These are phyloP conservation scores for Annulohypoxylon moriforme DNA, from an alignment of 495 filamentous ascomycete species.

Conservation along the genomic window DNA sequence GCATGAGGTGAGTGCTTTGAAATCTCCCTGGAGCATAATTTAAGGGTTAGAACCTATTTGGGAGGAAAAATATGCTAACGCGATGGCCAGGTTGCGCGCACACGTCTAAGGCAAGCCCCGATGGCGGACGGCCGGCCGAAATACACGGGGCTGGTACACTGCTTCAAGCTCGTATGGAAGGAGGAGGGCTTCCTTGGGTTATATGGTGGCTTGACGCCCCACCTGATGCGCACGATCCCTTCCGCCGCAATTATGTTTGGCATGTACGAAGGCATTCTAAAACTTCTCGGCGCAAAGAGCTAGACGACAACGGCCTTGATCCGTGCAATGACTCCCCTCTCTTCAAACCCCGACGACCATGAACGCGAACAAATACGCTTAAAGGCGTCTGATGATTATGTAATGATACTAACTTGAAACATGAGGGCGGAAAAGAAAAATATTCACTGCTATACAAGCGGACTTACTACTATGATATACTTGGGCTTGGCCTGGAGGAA, in stretches of 20 bases:
- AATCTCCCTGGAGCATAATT: background rate
- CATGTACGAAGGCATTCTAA: conserved; percentile 86
- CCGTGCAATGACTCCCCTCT: background rate
- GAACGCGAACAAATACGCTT: background rate
- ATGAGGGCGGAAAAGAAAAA: background rate
- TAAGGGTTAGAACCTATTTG: background rate
- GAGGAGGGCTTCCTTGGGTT: conserved; percentile 85
- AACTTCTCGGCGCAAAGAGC: conserved; percentile 60
- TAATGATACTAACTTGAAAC: conserved; percentile 15
- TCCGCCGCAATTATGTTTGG: conserved; percentile 93
- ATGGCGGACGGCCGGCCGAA: conserved; percentile 76
- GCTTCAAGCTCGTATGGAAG: conserved; percentile 82
- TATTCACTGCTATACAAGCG: background rate
- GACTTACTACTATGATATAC: background rate
- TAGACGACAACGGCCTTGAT: conserved; percentile 15
- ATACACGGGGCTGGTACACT: conserved; percentile 85
- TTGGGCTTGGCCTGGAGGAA: background rate
- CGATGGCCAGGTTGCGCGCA: conserved; percentile 73
- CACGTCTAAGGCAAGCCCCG: conserved; percentile 82
- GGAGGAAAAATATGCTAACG: conserved; percentile 11
- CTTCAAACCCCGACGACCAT: background rate
- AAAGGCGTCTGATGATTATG: conserved; percentile 3
- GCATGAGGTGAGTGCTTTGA: conserved; percentile 73
- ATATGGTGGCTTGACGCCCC: conserved; percentile 88
- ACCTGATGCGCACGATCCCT: conserved; percentile 86